These are phyloP conservation scores for Aureobasidium sp. DNA, from an alignment of 2,329 filamentous ascomycete genomes.

Conservation along the genomic window DNA sequence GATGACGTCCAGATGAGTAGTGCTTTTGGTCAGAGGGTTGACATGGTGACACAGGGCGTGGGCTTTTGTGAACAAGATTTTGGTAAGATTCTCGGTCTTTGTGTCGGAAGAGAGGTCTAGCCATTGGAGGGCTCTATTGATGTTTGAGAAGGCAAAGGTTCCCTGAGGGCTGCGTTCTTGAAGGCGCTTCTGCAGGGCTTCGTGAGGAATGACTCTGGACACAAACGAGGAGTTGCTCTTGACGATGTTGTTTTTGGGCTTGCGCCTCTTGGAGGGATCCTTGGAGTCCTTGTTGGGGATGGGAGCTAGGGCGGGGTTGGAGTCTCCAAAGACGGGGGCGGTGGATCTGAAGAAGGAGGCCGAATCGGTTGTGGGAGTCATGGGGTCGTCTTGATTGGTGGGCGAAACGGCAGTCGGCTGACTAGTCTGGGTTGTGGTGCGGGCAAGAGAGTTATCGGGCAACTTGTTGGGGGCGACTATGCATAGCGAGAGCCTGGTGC, in stretches of 20 bases:
- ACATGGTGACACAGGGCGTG: constrained; percentile 93
- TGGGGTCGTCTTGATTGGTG: constrained; percentile 40
- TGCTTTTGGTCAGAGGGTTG: constrained; percentile 72
- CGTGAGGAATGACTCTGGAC: constrained; percentile 89
- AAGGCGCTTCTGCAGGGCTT: constrained; percentile 69
- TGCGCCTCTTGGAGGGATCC: constrained; percentile 63
- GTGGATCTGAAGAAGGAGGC: constrained; percentile 2
- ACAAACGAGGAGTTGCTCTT: constrained; percentile 99
- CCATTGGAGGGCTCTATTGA: constrained; percentile 95
- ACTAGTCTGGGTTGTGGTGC: constrained; percentile 36
- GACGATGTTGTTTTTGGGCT: constrained; percentile 96
- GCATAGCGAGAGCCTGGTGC: constrained; percentile 76
- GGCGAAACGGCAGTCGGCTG: constrained; percentile 27
- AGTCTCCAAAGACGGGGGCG: constrained; percentile 71
- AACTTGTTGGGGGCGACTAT: constrained; percentile 53
- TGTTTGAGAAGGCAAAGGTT: constrained; percentile 86
- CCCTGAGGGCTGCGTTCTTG: constrained; percentile 72
- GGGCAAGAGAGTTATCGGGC: constrained; percentile 37
- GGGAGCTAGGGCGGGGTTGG: constrained; percentile 65
- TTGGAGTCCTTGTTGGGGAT: constrained; percentile 60
- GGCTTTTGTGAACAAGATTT: constrained; percentile 93
- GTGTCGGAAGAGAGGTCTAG: constrained; percentile 72
- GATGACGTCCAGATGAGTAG: constrained; percentile 77
- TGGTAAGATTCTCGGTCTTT: constrained; percentile 86
- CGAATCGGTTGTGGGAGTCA: constrained; percentile 16